phyloP scores from a whole-genome alignment of 768 basidiomycete species.

The Naematelia aurantialba region DNA sequence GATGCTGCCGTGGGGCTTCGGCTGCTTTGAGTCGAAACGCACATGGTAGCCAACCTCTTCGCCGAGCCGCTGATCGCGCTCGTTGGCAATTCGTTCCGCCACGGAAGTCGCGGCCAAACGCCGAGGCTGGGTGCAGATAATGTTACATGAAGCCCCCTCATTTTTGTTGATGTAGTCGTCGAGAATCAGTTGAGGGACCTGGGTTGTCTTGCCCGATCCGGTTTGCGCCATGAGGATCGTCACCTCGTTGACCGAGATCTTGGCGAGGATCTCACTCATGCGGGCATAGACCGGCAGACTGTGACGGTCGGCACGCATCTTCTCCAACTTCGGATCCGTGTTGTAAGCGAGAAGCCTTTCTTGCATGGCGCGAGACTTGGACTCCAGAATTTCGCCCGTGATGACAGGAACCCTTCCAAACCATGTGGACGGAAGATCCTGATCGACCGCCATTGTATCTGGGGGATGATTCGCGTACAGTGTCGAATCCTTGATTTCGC shows the following conservation, averaged over 20 bases:
- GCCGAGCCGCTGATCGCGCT: constrained; percentile 72
- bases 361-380: constrained; percentile 62
- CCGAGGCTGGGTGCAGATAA: constrained; percentile 89
- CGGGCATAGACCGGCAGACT: constrained; percentile 72
- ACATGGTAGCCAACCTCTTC: constrained; percentile 82
- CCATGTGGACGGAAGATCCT: constrained; percentile 20
- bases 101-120: constrained; percentile 87
- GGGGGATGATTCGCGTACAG: constrained; percentile 60
- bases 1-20: constrained; percentile 74
- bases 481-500: constrained; percentile 61
- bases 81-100: constrained; percentile 83
- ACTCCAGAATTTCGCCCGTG: constrained; percentile 38
- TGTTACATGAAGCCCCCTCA: constrained; percentile 79
- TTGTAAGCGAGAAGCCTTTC: constrained; percentile 62
- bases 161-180: constrained; percentile 74
- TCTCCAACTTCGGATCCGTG: constrained; percentile 59
- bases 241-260: constrained; percentile 73
- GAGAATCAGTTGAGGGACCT: constrained; percentile 86
- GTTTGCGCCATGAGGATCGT: constrained; percentile 54
- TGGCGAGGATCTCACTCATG: constrained; percentile 63
- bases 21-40: constrained; percentile 76
- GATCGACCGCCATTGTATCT: constrained; percentile 12
- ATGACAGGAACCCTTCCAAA: constrained; percentile 4
- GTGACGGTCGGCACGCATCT: constrained; percentile 65
- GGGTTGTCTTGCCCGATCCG: constrained; percentile 84